Conservation (phyloP, 2,329 filamentous ascomycete genomes). For the Phialocephala subalpina region DNA sequence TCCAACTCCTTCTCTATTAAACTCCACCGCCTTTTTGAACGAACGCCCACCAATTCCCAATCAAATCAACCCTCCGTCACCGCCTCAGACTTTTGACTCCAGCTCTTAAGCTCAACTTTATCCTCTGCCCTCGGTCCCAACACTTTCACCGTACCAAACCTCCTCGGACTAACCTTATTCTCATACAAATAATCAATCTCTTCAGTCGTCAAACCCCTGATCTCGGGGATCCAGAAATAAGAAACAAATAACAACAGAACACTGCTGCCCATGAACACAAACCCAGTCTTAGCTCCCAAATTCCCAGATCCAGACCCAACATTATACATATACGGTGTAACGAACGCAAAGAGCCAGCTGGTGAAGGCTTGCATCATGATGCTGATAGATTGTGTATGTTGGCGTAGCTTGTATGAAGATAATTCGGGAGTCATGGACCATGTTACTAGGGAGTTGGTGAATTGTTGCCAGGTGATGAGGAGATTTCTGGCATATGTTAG, state of each 20-base stretch:
- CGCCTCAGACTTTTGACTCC: not conserved
- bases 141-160: constrained; percentile 5
- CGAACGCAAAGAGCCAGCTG: constrained; percentile 43
- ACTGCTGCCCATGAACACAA: constrained; percentile 50
- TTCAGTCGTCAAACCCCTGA: constrained; percentile 54
- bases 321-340: constrained; percentile 53
- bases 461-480: constrained; percentile 35
- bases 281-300: constrained; percentile 51
- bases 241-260: constrained; percentile 47
- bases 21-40: not conserved
- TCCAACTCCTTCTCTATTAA: not conserved
- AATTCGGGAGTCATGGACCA: constrained; percentile 35
- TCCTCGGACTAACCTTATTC: constrained; percentile 18
- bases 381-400: constrained; percentile 33
- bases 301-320: constrained; percentile 44
- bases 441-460: constrained; percentile 25
- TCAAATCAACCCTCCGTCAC: not conserved
- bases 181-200: constrained; percentile 53
- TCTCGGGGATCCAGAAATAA: constrained; percentile 60
- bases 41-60: not conserved
- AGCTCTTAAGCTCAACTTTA: constrained; percentile 2
- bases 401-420: constrained; percentile 32
- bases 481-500: constrained; percentile 27
- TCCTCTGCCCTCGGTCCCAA: not conserved
- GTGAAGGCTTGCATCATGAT: constrained; percentile 33